Base-by-base conservation (phyloP, 2,329 filamentous ascomycete genomes). In the Colletotrichum phormii region DNA sequence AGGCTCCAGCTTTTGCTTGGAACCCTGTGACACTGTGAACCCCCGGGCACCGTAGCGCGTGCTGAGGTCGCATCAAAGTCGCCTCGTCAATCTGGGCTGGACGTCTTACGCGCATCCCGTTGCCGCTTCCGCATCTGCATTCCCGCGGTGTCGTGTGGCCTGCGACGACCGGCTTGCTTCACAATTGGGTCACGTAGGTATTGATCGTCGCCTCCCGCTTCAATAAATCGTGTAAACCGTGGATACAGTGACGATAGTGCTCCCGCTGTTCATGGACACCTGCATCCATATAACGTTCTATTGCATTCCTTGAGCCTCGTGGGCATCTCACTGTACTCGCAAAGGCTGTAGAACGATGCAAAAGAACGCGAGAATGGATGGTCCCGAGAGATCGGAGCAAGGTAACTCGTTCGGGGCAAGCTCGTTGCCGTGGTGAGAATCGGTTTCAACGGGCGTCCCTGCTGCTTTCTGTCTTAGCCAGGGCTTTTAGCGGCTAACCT, bases 21-120 rank as follows among this genome's bases (percentile, higher is more conserved):
- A 53, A 53, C 42, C 42, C 26, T 29, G 54, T n/a, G 22, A n/a
- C 42, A 29, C n/a, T 33, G 51, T 24, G 26, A 42, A 33, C 35
- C 58, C 58, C 58, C 53, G 12, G 53, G 22, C 26, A 11, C 26
- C 54, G 26, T 35, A 49, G 57, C 51, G 65, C 65, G 59, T 63
- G 64, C n/a, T 60, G 59, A 64, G 70, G 65, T 72, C 65, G 65
- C 42, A 69, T 70, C 70, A 64, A 55, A 33, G 69, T 46, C 54
- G 66, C 59, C 65, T 70, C 70, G 70, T 72, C 65, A 70, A 70
- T 72, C 70, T 72, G 42, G 46, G 33, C n/a, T 64, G 33, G 37
- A 26, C 24, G 29, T 59, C 15, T 60, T 64, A 37, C 65, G 37
- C 66, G 53, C 70, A 72, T 69, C 53, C 61, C 67, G 67, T 37